Conservation (phyloP, 2,329 filamentous ascomycete species). For the Cylindrodendrum hubeiense region DNA sequence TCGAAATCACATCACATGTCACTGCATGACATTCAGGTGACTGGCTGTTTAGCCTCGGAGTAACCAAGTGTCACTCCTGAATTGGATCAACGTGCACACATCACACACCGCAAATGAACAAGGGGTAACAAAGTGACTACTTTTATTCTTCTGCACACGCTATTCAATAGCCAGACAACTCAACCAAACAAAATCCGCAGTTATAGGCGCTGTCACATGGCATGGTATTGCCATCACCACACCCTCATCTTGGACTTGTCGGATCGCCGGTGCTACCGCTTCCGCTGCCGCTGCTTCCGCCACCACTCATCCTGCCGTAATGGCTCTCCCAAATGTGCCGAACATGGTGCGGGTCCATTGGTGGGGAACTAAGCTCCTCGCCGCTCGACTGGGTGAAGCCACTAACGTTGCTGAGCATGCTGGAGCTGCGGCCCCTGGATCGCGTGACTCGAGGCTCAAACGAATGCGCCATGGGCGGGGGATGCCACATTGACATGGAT, state of each 20-base stretch:
- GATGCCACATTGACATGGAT: constrained; percentile 51
- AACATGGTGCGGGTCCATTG: constrained; percentile 35
- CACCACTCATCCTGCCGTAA: constrained; percentile 30
- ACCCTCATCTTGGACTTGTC: constrained; percentile 56
- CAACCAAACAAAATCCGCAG: constrained; percentile 28
- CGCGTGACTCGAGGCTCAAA: constrained; percentile 53
- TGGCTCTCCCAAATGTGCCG: constrained; percentile 43
- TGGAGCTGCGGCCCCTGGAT: constrained; percentile 70
- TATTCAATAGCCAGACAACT: constrained; percentile 41
- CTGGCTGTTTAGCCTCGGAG: too few species aligned
- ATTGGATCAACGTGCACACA: too few species aligned
- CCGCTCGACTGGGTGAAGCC: constrained; percentile 74
- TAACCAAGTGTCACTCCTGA: too few species aligned
- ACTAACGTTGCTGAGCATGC: constrained; percentile 76
- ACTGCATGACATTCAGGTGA: too few species aligned
- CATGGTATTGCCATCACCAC: constrained; percentile 4
- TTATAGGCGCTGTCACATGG: constrained; percentile 18
- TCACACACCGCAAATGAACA: not conserved
- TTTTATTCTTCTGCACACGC: constrained; percentile 42
- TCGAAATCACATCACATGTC: not conserved
- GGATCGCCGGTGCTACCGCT: constrained; percentile 64
- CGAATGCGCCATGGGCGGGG: constrained; percentile 53
- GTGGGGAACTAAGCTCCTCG: constrained; percentile 55
- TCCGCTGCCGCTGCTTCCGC: constrained; percentile 57
- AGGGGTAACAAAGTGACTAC: constrained; percentile 43